These are phyloP conservation scores for Haematococcus sp. DNA, from an alignment of 139 green algal genomes.

Conservation along the genomic window DNA sequence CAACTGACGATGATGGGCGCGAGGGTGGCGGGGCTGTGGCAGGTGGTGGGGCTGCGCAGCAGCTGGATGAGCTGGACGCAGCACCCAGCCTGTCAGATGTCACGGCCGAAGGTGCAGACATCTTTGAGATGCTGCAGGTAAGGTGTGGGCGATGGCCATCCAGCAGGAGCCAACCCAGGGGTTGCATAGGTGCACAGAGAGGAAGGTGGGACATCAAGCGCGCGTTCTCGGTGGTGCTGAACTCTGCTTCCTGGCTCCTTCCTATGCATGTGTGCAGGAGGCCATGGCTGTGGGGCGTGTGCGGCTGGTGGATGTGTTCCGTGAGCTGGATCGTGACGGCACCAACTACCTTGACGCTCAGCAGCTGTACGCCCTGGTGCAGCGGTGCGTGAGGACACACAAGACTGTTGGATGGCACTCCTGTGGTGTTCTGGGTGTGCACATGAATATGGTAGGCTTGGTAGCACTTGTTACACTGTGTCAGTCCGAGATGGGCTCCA, in stretches of 20 bases:
- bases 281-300: conserved; percentile 18
- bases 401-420: too few species aligned
- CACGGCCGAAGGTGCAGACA: neutral
- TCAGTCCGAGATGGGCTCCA: too few species aligned
- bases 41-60: neutral
- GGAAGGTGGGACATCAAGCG: too few species aligned
- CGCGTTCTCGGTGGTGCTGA: too few species aligned
- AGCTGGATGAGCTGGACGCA: neutral
- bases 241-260: too few species aligned
- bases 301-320: conserved; percentile 46
- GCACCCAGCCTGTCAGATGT: neutral
- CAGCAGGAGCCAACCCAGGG: too few species aligned
- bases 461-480: too few species aligned
- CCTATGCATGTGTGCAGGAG: conserved; percentile 15
- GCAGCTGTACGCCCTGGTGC: conserved; percentile 33
- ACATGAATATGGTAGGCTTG: too few species aligned
- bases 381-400: neutral
- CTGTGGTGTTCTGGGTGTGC: too few species aligned
- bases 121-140: conserved; percentile 17
- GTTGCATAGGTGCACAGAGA: too few species aligned
- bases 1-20: neutral
- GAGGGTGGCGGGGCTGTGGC: neutral
- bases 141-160: neutral
- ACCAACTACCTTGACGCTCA: conserved; percentile 16
- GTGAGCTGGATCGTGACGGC: conserved; percentile 34